These are phyloP conservation scores for Diplocarpon mali DNA, from an alignment of 2,329 filamentous ascomycete genomes.

Conservation along the genomic window DNA sequence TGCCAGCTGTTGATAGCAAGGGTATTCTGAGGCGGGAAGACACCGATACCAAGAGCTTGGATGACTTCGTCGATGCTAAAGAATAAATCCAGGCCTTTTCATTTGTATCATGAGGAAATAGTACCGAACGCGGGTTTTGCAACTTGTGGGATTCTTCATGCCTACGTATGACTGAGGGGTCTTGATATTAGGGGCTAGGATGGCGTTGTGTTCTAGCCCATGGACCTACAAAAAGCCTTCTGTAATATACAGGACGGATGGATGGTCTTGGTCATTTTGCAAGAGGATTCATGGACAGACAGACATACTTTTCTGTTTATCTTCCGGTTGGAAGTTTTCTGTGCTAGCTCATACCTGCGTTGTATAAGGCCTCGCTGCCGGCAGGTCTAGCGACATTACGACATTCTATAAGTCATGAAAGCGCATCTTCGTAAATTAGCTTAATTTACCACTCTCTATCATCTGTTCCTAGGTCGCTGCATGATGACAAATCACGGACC, in stretches of 20 bases:
- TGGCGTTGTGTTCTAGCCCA: neutral
- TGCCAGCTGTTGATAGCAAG: constrained; percentile 29
- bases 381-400: no score
- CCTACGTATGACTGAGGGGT: constrained; percentile 4
- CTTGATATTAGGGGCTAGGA: neutral
- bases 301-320: neutral
- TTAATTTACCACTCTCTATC: neutral
- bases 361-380: no score
- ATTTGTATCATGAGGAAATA: neutral
- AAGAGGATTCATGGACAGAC: neutral
- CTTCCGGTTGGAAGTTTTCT: no score
- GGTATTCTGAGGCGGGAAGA: constrained; percentile 18
- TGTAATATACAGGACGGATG: neutral
- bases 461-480: neutral
- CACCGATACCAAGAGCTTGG: constrained; percentile 24
- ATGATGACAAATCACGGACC: constrained; percentile 1
- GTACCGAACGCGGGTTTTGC: neutral
- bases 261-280: neutral
- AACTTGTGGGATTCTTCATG: constrained; percentile 1
- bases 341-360: no score
- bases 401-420: neutral
- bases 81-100: constrained; percentile 8
- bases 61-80: constrained; percentile 28
- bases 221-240: neutral
- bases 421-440: neutral